Percentiles rank a stretch among this genome's conserved stretches.
Evolutionary conservation across 1,284 basidiomycete genomes (phyloP).

Genomic region (Athelia sp.): DNA sequence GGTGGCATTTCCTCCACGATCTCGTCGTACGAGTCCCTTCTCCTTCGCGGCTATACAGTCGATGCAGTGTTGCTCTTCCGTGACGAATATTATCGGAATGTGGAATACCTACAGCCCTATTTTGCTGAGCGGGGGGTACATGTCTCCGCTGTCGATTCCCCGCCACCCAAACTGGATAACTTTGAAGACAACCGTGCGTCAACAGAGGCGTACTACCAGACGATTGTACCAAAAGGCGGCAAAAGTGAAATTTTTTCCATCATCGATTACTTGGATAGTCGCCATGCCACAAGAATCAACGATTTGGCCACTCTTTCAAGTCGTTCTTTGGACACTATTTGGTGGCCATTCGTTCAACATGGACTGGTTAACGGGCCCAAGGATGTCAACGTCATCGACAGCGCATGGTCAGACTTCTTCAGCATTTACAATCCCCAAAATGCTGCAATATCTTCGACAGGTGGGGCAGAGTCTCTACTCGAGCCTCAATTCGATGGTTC

Average conservation of each 20-base stretch:
- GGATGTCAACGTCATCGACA: constrained; percentile 89
- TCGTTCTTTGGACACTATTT: constrained; percentile 75
- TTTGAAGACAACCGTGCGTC: constrained; percentile 42
- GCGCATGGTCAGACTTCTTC: constrained; percentile 86
- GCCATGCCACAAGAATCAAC: constrained; percentile 60
- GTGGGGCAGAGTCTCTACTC: constrained; percentile 40
- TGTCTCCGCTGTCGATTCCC: constrained; percentile 52
- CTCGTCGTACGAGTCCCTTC: constrained; percentile 87
- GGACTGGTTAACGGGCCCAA: constrained; percentile 60
- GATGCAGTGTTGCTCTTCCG: constrained; percentile 86
- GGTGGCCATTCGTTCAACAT: constrained; percentile 99
- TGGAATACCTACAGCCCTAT: constrained; percentile 77
- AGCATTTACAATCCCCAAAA: constrained; percentile 47
- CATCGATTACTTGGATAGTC: constrained; percentile 57
- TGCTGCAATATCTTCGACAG: constrained; percentile 7
- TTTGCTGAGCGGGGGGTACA: constrained; percentile 71
- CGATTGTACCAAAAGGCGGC: constrained; percentile 30
- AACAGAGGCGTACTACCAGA: constrained; percentile 71
- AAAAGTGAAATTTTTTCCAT: constrained; percentile 43
- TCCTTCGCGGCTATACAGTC: constrained; percentile 86
- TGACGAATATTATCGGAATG: constrained; percentile 86
- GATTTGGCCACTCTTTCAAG: constrained; percentile 77
- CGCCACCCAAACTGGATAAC: constrained; percentile 51
- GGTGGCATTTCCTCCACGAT: constrained; percentile 96
- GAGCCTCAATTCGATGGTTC: constrained; percentile 84